phyloP scores from a whole-genome alignment of 2,329 filamentous ascomycete genomes.

The Fusarium liriodendri region DNA sequence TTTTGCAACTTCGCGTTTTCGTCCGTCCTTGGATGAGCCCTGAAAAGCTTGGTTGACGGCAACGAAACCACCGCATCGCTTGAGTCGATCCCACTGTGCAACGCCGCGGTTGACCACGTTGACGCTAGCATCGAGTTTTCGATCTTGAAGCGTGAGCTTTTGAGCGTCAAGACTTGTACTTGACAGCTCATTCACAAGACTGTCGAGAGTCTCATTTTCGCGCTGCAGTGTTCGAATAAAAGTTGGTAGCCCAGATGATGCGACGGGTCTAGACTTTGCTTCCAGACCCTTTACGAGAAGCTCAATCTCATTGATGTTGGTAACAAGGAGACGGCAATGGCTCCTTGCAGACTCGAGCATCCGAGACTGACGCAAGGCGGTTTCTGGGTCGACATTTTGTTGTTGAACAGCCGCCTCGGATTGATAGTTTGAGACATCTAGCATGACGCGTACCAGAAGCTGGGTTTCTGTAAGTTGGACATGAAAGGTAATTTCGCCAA shows the following conservation, averaged over 20 bases:
- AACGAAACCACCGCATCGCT: conserved; percentile 46
- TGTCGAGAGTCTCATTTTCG: conserved; percentile 15
- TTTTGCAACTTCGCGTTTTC: conserved; percentile 40
- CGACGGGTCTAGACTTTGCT: conserved; percentile 21
- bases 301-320: conserved; percentile 16
- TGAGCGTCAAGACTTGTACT: conserved; percentile 14
- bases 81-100: conserved; percentile 49
- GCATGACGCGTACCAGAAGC: conserved; percentile 1
- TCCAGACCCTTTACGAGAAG: conserved; percentile 12
- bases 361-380: conserved; percentile 11
- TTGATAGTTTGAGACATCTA: background rate
- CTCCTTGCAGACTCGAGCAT: conserved; percentile 31
- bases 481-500: background rate
- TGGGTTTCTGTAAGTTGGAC: background rate
- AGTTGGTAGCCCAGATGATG: conserved; percentile 24
- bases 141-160: conserved; percentile 13
- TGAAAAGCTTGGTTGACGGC: conserved; percentile 49
- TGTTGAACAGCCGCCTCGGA: background rate
- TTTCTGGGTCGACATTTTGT: conserved; percentile 14
- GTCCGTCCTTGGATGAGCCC: conserved; percentile 43
- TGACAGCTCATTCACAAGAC: conserved; percentile 22
- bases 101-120: conserved; percentile 37
- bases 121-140: conserved; percentile 40
- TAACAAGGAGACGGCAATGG: conserved; percentile 8
- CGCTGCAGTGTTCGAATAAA: conserved; percentile 26